Percentiles rank a stretch among this genome's conserved stretches.
phyloP scores from a whole-genome alignment of 768 basidiomycete species.

The Agaricus blazei region DNA sequence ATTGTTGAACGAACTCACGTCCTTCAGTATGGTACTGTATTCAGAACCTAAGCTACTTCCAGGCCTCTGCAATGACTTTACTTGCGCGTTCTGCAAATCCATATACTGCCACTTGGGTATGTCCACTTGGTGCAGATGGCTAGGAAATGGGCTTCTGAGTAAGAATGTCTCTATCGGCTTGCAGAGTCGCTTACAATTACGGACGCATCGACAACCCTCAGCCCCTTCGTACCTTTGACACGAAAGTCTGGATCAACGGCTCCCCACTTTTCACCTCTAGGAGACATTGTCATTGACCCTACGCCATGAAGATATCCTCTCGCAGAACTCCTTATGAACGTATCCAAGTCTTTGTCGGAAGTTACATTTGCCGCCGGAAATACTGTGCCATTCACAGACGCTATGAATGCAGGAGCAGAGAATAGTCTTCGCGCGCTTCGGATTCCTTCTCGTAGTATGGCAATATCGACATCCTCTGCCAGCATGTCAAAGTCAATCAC shows the following conservation, averaged over 20 bases:
- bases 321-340: constrained; percentile 16
- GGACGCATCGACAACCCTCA: constrained; percentile 35
- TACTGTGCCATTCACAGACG: background rate
- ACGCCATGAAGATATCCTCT: constrained; percentile 22
- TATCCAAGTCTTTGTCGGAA: constrained; percentile 5
- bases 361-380: constrained; percentile 4
- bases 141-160: background rate
- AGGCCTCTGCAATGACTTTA: background rate
- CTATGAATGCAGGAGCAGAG: constrained; percentile 6
- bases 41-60: background rate
- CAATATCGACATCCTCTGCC: constrained; percentile 8
- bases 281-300: constrained; percentile 28
- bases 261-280: constrained; percentile 19
- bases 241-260: constrained; percentile 32
- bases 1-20: too few species aligned
- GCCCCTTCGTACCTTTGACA: constrained; percentile 28
- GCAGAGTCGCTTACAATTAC: constrained; percentile 20
- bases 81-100: constrained; percentile 11
- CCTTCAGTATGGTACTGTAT: too few species aligned
- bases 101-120: constrained; percentile 10
- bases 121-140: constrained; percentile 9
- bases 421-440: constrained; percentile 12
- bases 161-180: too few species aligned
- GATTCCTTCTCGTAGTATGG: constrained; percentile 8
- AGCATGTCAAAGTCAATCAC: constrained; percentile 8